phyloP scores from a whole-genome alignment of 371 early-diverging fungal genomes.

The Zopfochytrium polystomum region DNA sequence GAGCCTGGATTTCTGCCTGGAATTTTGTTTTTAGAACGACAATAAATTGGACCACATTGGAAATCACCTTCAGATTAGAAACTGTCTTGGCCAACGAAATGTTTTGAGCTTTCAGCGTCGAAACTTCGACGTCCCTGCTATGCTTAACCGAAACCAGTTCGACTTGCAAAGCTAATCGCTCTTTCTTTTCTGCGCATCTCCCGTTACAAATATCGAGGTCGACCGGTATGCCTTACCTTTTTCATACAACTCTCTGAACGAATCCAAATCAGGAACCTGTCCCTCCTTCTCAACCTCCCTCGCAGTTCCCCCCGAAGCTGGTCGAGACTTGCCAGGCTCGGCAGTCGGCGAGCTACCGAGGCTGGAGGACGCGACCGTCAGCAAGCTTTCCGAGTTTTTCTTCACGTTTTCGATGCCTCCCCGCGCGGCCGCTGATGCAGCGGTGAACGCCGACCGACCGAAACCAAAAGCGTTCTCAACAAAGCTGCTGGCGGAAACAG shows the following conservation, averaged over 20 bases:
- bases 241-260: no score
- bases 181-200: conserved; percentile 12
- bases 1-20: not conserved
- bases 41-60: no score
- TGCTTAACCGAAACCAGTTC: conserved; percentile 20
- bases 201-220: no score
- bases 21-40: not conserved
- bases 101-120: not conserved
- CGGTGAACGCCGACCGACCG: conserved; percentile 14
- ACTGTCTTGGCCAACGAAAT: not conserved
- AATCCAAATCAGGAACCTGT: no score
- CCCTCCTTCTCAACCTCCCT: no score
- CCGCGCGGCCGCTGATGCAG: conserved; percentile 6
- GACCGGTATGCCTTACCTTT: no score
- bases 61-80: not conserved
- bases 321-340: no score
- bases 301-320: no score
- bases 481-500: conserved; percentile 8
- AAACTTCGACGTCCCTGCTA: conserved; percentile 14
- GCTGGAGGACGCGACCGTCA: conserved; percentile 6
- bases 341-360: no score
- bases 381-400: not conserved
- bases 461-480: conserved; percentile 20
- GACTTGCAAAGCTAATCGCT: conserved; percentile 10
- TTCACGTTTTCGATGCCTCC: not conserved